Base-by-base conservation (phyloP, 2,329 filamentous ascomycete species). In the Phialemonium atrogriseum region DNA sequence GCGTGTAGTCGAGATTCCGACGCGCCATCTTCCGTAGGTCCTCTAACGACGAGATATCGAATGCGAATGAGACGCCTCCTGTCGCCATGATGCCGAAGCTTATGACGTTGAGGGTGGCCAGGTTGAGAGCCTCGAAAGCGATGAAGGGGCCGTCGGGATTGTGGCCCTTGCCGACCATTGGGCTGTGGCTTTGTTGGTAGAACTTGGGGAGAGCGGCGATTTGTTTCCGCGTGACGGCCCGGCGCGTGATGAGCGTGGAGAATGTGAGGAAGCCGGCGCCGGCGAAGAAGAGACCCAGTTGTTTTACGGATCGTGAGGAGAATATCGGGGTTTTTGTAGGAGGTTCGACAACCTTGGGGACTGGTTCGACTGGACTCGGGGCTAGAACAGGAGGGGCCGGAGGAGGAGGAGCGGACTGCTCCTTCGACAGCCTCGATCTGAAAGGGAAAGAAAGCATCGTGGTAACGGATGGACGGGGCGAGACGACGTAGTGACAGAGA, bases 41-140 rank as follows among this genome's bases (percentile, higher is more conserved):
- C 4, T 75, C 73, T 24, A 86, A 32, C 27, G 66, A 68, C 50
- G 77, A 77, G 21, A 96, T 73, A 52, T 95, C 82, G 38, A 91
- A 74, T 1, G 75, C 78, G 69, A 81, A 94, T 39, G 84, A 65
- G 9, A 79, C 55, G 0, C 81, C 86, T 4, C 89, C 91, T 0
- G 74, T 68, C 7, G 71, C 59, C 69, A 93, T 76, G 54, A 94
- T 76, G 1, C 70, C 79, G 30, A 91, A 73, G 45, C 79, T 83
- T 19, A 78, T 49, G 10, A 91, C 84, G 47, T 94, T 94, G 45
- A 95, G 69, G 0, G 88, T 94, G 0, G 89, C 91, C 21, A 95
- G 64, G 29, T 80, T 83, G 14, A 98, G 64, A 0, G 89, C 89
- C 56, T 94, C 83, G 20, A 82, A 59, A 1, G 89, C 89, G 41